Base-by-base conservation (phyloP, 2,329 filamentous ascomycete genomes). In the Periconia macrospinosa region DNA sequence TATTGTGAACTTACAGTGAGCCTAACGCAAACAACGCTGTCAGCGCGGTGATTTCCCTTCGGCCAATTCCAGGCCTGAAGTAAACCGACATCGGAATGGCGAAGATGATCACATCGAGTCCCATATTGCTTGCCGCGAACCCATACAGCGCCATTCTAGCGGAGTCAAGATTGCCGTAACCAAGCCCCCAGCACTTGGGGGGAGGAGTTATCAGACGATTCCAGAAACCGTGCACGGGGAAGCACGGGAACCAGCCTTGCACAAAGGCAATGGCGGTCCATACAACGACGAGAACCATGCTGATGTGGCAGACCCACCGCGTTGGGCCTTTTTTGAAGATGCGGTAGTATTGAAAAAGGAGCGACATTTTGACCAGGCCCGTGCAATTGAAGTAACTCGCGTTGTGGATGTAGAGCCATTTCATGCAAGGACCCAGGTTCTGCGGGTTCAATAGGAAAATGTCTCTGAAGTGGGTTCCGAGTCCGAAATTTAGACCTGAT, bases 271-370 rank as follows among this genome's bases (percentile, higher is more conserved):
- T 70, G 3, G 56, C 57, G 10, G 61, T 10, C 70, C 69, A 74
- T 13, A 55, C 11, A 7, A 49, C 41, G 19, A 69, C 60, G 2
- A 66, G 0, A 2, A 40, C 51, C 11, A 68, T 41, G 0, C 70
- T 46, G 1, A 55, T 44, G 10, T 59, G 43, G 33, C 56, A 62
- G 15, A 62, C 35, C 9, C 30, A 58, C 23, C 63, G 66, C 15
- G 60, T 56, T 2, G 30, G 37, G 2, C 63, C 64, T n/a, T 59
- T 47, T 3, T 50, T 58, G 52, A 72, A 73, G 1, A 73, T 42
- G 20, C 70, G 59, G 10, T 72, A 57, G 46, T 73, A 74, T 45
- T 73, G 71, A 27, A 66, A 55, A 2, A 74, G 62, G 11, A 74
- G 56, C 2, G 71, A 71, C 18, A 73, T 35, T 47, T 74, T 74